These are phyloP conservation scores for Dothistroma pini DNA, from an alignment of 2,329 filamentous ascomycete species.

Conservation along the genomic window DNA sequence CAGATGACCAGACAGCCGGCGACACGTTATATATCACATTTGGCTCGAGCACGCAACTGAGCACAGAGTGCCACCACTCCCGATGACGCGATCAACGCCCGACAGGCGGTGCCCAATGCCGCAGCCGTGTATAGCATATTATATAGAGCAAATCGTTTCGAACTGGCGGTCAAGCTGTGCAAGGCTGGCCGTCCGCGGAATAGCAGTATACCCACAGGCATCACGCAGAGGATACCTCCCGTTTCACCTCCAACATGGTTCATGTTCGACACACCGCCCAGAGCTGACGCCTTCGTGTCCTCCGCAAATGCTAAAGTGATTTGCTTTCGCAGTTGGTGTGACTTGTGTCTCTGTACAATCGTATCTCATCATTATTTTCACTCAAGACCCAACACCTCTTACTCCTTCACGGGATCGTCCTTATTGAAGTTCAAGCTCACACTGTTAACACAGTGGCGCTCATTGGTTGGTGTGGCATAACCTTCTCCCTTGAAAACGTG, in stretches of 20 bases:
- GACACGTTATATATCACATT: not conserved
- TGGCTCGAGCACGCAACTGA: not conserved
- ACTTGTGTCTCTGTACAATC: not conserved
- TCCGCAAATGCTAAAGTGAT: not conserved
- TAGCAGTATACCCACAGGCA: not conserved
- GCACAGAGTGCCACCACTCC: not conserved
- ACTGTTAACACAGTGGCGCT: slow-evolving; percentile 96
- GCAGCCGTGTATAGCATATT: not conserved
- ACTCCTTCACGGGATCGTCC: slow-evolving; percentile 51
- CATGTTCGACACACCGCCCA: not conserved
- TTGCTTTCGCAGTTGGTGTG: not conserved
- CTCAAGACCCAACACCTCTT: slow-evolving; percentile 27
- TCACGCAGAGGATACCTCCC: not conserved
- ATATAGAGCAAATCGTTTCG: not conserved
- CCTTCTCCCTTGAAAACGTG: slow-evolving; percentile 92
- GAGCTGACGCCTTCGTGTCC: not conserved
- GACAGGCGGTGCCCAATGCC: not conserved
- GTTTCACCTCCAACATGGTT: not conserved
- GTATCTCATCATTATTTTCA: not conserved
- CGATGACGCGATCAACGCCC: not conserved
- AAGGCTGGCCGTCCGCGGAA: not conserved
- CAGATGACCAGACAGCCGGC: not conserved
- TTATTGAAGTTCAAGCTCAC: slow-evolving; percentile 80
- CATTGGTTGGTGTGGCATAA: slow-evolving; percentile 80
- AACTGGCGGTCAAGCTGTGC: not conserved